Percentiles rank a stretch among this genome's conserved stretches.
These are phyloP conservation scores for Lunasporangiospora selenospora DNA, from an alignment of 192 early-diverging fungal genomes.

Conservation along the genomic window DNA sequence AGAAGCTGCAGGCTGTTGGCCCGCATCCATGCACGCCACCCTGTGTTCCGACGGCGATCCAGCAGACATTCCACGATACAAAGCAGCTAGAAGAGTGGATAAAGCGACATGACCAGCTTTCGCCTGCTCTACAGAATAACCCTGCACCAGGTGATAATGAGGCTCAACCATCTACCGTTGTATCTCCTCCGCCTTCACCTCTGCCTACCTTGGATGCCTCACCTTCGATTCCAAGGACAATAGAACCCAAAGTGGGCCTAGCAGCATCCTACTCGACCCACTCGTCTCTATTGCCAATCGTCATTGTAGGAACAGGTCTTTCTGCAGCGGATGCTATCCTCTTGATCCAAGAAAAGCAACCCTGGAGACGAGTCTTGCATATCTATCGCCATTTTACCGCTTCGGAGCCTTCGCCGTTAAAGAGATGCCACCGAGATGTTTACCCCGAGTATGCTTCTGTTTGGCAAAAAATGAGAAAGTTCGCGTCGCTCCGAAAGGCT, in stretches of 20 bases:
- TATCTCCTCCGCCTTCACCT: too few species aligned
- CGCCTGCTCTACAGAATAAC: too few species aligned
- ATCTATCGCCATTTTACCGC: slow-evolving; percentile 40
- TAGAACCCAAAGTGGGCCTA: too few species aligned
- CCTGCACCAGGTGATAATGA: too few species aligned
- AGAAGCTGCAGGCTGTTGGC: slow-evolving; percentile 30
- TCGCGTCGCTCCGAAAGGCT: slow-evolving; percentile 29
- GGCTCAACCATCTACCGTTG: too few species aligned
- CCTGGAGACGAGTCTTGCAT: slow-evolving; percentile 40
- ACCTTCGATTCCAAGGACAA: too few species aligned
- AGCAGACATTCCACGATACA: slow-evolving; percentile 42
- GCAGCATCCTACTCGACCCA: too few species aligned
- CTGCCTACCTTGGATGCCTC: not conserved
- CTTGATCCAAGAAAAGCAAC: slow-evolving; percentile 39
- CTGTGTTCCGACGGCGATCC: slow-evolving; percentile 12
- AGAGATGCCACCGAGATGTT: slow-evolving; percentile 46
- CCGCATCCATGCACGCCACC: slow-evolving; percentile 23
- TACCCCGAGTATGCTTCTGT: slow-evolving; percentile 41
- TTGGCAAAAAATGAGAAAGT: slow-evolving; percentile 36
- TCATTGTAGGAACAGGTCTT: slow-evolving; percentile 45
- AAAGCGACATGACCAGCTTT: slow-evolving; percentile 10
- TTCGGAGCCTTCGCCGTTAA: slow-evolving; percentile 35
- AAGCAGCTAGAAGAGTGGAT: slow-evolving; percentile 46
- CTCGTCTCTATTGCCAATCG: too few species aligned
- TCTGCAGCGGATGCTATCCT: slow-evolving; percentile 44